Conservation (phyloP, 495 filamentous ascomycete species). For the Penicillium silybi region DNA sequence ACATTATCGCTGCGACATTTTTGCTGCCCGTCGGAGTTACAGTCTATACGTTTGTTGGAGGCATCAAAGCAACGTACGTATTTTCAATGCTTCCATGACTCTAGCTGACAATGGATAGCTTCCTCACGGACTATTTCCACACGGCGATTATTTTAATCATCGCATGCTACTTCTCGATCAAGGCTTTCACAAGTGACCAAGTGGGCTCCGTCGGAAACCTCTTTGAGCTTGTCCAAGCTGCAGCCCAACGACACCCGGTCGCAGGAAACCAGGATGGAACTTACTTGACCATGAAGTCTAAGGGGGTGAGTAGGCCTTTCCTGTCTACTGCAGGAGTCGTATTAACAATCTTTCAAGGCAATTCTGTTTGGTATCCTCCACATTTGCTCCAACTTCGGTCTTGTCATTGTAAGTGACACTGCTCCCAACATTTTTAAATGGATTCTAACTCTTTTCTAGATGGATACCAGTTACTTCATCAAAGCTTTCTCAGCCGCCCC, state of each 20-base stretch:
- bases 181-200: conserved; percentile 34
- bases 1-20: conserved; percentile 42
- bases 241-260: conserved; percentile 38
- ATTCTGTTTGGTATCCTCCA: conserved; percentile 45
- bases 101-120: conserved; percentile 20
- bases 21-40: conserved; percentile 41
- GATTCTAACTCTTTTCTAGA: conserved; percentile 19
- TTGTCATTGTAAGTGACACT: conserved; percentile 31
- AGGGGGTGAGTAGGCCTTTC: conserved; percentile 26
- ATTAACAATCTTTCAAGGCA: conserved; percentile 16
- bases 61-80: conserved; percentile 44
- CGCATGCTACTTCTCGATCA: conserved; percentile 44
- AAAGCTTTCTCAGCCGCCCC: conserved; percentile 43
- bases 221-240: conserved; percentile 45
- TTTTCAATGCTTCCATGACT: neutral
- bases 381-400: conserved; percentile 38
- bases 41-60: conserved; percentile 43
- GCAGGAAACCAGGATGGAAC: conserved; percentile 43
- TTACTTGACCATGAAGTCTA: conserved; percentile 49
- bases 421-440: neutral
- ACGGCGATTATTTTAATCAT: conserved; percentile 47
- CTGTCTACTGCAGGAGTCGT: no score
- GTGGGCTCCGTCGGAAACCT: conserved; percentile 41
- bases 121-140: conserved; percentile 45
- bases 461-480: conserved; percentile 46